Percentiles rank a stretch among this genome's conserved stretches.
phyloP scores from a whole-genome alignment of 192 early-diverging fungal species.

The Martensiomyces pterosporus region DNA sequence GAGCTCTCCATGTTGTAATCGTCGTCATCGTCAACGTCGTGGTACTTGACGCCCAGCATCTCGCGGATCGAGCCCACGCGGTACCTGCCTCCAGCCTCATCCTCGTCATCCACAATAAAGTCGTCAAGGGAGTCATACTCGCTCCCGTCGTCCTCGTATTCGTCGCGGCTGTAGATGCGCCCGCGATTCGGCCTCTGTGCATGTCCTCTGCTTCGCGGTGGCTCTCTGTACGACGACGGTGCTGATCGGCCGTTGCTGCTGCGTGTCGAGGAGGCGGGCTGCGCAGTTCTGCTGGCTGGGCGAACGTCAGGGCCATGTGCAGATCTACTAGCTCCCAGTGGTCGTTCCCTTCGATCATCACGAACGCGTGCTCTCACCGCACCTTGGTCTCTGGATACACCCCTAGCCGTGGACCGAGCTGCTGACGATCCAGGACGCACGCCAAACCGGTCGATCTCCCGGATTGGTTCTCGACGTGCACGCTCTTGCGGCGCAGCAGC shows the following conservation, averaged over 20 bases:
- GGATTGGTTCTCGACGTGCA: conserved; percentile 21
- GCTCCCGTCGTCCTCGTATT: conserved; percentile 24
- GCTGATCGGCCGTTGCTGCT: no score
- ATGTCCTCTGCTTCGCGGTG: no score
- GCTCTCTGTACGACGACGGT: no score
- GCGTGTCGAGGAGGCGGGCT: no score
- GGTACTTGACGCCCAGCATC: conserved; percentile 45
- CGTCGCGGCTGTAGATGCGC: no score
- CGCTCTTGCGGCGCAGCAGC: conserved; percentile 5
- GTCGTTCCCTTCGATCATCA: no score
- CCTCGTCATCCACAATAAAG: conserved; percentile 50
- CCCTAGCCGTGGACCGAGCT: neutral
- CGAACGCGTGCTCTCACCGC: no score
- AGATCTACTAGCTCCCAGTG: no score
- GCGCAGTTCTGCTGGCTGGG: no score
- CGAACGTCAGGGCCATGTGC: no score
- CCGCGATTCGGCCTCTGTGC: no score
- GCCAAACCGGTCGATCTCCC: conserved; percentile 44
- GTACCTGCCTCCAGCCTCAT: conserved; percentile 23
- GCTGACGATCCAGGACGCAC: conserved; percentile 6
- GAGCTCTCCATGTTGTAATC: conserved; percentile 48
- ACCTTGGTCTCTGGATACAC: neutral
- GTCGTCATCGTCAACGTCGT: conserved; percentile 46
- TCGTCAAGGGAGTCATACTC: conserved; percentile 50
- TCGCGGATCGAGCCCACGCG: conserved; percentile 36